Evolutionary conservation across 495 filamentous ascomycete species (phyloP), one percentile per base, ranked within the genome.

Genomic region (Xanthoparmelia taractica): DNA sequence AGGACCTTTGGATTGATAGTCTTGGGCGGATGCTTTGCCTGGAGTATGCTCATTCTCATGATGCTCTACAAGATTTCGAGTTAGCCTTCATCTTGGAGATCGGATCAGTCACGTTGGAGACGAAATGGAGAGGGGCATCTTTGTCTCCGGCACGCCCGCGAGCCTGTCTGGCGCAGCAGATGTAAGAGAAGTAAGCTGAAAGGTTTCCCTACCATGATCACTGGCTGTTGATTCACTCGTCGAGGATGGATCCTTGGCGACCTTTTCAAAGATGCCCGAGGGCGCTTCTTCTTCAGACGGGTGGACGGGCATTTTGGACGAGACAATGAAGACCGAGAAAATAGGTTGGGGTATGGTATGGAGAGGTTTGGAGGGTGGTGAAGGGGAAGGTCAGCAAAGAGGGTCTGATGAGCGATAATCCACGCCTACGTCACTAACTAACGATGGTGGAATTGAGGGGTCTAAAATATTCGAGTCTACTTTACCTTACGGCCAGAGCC

Each of bases 1-100:
- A 50, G 78, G 78, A 10, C 78, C 78, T 65, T 80, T 80, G 6
- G 74, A 77, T 20, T 76, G 36, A 59, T 74, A 61, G 47, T 80
- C 77, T 23, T 68, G 38, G 1, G 71, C 69, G 10, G 69, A 68
- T 20, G 78, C 72, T 60, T 79, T 79, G 15, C 63, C 68, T 1
- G 69, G 69, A 29, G 55, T 65, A 33, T 71, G 68, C 47, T 70
- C 68, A 47, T 70, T 70, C 5, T 56, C 31, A 59, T 70, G 68
- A 38, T 18, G 8, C 27, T 61, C 64, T 54, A 20, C 29, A 8
- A 33, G 17, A 20, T 3, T 20, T 34, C 29, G 50, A 54, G 29
- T 54, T 29, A 54, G 29, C 15, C 1, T 20, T 3, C 17, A 33
- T 20, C 5, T 18, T 20, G 17, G 17, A 54, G 17, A 6, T 54